These are phyloP conservation scores for Medicago truncatula DNA, from an alignment of 306 rosid species.

Conservation along the genomic window DNA sequence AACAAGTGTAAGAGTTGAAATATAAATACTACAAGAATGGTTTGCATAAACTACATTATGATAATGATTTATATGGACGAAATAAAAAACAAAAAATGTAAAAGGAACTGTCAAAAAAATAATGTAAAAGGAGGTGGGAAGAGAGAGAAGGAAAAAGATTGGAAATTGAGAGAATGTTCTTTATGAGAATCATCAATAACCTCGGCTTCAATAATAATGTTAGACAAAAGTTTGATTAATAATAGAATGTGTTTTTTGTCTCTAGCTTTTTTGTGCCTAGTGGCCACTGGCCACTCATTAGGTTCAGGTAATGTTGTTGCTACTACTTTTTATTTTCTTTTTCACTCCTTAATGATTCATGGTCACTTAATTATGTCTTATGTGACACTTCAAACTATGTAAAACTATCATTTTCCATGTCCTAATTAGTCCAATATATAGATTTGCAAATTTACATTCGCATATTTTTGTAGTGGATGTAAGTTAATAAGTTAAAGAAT, in stretches of 20 bases:
- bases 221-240: conserved; percentile 65
- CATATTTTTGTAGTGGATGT: too few relatives aligned
- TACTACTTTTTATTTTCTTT: conserved; percentile 5
- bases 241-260: conserved; percentile 69
- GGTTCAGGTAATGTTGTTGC: conserved; percentile 24
- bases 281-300: conserved; percentile 24
- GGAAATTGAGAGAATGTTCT: conserved; percentile 60
- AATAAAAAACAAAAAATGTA: neutral
- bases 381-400: conserved; percentile 4
- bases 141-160: conserved; percentile 39
- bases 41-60: conserved; percentile 47
- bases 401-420: conserved; percentile 10
- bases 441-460: too few relatives aligned
- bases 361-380: conserved; percentile 19
- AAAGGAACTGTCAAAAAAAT: neutral
- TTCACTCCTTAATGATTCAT: neutral
- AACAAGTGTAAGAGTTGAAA: conserved; percentile 34
- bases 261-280: conserved; percentile 44
- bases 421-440: neutral
- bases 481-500: too few relatives aligned
- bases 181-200: conserved; percentile 55
- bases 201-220: conserved; percentile 53
- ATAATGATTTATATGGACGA: conserved; percentile 54
- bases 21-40: conserved; percentile 36
- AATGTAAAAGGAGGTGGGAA: conserved; percentile 2